phyloP scores from a whole-genome alignment of 495 filamentous ascomycete genomes.

The Sporormia fimetaria region DNA sequence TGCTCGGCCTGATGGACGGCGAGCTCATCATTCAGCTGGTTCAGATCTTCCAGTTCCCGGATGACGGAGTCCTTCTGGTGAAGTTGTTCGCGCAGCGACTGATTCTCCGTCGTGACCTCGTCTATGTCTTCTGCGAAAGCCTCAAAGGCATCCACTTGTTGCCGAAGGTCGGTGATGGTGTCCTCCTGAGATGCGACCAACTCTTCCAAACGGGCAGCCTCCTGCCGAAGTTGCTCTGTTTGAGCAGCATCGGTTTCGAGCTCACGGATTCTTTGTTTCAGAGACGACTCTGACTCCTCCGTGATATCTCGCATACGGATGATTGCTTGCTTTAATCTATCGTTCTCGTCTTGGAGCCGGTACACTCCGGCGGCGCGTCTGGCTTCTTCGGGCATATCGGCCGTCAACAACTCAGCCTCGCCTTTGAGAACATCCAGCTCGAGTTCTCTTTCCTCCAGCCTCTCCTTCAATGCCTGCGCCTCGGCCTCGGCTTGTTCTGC shows the following conservation, averaged over 20 bases:
- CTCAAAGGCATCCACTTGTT: conserved; percentile 80
- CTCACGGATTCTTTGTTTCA: conserved; percentile 62
- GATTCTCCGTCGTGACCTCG: conserved; percentile 74
- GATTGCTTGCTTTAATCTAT: conserved; percentile 76
- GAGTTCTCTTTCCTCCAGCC: conserved; percentile 71
- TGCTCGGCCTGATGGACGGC: conserved; percentile 87
- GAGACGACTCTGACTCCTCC: conserved; percentile 70
- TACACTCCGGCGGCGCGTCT: conserved; percentile 75
- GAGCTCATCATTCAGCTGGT: conserved; percentile 87
- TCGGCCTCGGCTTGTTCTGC: conserved; percentile 71
- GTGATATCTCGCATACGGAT: conserved; percentile 75
- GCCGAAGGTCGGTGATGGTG: conserved; percentile 73
- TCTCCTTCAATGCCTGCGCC: conserved; percentile 61
- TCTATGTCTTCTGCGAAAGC: conserved; percentile 90
- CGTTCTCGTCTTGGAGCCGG: conserved; percentile 82
- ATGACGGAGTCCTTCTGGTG: conserved; percentile 69
- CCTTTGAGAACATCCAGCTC: conserved; percentile 80
- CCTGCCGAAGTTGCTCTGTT: conserved; percentile 54
- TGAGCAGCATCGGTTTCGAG: conserved; percentile 71
- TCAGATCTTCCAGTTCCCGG: conserved; percentile 73
- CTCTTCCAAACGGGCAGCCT: conserved; percentile 58
- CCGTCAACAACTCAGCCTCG: conserved; percentile 71
- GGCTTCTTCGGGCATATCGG: conserved; percentile 82
- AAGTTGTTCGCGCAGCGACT: conserved; percentile 67
- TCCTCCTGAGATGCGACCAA: conserved; percentile 60